These are phyloP conservation scores for Parathielavia appendiculata DNA, from an alignment of 495 filamentous ascomycete species.

Conservation along the genomic window DNA sequence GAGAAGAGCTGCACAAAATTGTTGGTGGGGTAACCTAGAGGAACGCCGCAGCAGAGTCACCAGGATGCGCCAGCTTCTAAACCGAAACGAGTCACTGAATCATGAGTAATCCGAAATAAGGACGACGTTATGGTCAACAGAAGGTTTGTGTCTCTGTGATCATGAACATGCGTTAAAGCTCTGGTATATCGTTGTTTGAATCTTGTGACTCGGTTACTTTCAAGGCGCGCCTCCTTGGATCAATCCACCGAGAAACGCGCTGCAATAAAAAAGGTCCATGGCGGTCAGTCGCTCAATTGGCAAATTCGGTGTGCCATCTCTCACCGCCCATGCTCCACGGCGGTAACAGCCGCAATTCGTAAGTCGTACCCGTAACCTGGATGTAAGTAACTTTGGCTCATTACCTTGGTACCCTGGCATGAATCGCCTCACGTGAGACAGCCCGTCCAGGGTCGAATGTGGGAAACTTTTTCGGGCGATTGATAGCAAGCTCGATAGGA, in stretches of 20 bases:
- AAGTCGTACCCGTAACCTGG: background rate
- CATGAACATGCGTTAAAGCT: too few species aligned
- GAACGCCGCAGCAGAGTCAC: constrained; percentile 7
- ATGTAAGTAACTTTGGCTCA: background rate
- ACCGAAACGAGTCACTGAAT: background rate
- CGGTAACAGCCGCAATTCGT: constrained; percentile 7
- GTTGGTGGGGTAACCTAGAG: constrained; percentile 22
- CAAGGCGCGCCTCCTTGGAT: too few species aligned
- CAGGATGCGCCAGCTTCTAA: background rate
- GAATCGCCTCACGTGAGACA: constrained; percentile 31
- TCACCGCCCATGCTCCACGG: constrained; percentile 18
- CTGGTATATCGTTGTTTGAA: too few species aligned
- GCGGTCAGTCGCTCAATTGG: constrained; percentile 6
- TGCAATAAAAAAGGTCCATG: constrained; percentile 5
- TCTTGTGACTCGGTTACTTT: too few species aligned
- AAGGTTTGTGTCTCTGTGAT: too few species aligned
- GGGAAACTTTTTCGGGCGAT: constrained; percentile 26
- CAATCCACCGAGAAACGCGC: constrained; percentile 3
- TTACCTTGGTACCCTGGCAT: background rate
- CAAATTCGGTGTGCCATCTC: constrained; percentile 14
- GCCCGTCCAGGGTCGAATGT: constrained; percentile 10
- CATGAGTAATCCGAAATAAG: background rate
- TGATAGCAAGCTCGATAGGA: background rate
- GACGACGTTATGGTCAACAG: background rate
- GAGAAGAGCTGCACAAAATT: constrained; percentile 19